These are phyloP conservation scores for Apiospora aurea DNA, from an alignment of 2,329 filamentous ascomycete genomes.

Conservation along the genomic window DNA sequence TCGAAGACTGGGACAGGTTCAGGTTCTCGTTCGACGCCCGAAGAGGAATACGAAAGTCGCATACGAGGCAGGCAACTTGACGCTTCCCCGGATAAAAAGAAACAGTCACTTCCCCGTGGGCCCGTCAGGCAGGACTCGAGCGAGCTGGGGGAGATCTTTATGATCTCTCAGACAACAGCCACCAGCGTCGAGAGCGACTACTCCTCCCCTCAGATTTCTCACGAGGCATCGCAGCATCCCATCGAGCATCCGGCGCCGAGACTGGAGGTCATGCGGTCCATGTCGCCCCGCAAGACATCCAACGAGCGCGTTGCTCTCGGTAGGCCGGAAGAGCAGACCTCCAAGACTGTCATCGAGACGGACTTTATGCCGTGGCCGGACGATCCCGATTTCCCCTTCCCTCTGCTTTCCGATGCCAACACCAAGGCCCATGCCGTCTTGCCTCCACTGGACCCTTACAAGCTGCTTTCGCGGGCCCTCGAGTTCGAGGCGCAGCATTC, in stretches of 20 bases:
- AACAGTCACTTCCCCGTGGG: slow-evolving; percentile 30
- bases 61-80: slow-evolving; percentile 51
- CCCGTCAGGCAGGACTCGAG: slow-evolving; percentile 37
- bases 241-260: slow-evolving; percentile 28
- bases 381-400: slow-evolving; percentile 63
- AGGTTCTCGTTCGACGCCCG: slow-evolving; percentile 36
- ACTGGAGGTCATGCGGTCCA: slow-evolving; percentile 27
- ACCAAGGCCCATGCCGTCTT: slow-evolving; percentile 24
- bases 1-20: neutral
- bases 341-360: slow-evolving; percentile 57
- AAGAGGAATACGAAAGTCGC: slow-evolving; percentile 53
- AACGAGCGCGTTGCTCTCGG: slow-evolving; percentile 28
- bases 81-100: slow-evolving; percentile 35
- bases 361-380: slow-evolving; percentile 67
- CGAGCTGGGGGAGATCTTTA: slow-evolving; percentile 38
- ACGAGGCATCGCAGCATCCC: slow-evolving; percentile 23
- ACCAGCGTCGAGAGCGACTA: slow-evolving; percentile 39
- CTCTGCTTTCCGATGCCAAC: slow-evolving; percentile 37
- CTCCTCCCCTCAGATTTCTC: slow-evolving; percentile 25
- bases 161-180: slow-evolving; percentile 41
- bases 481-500: slow-evolving; percentile 64
- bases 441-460: slow-evolving; percentile 61
- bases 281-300: slow-evolving; percentile 29
- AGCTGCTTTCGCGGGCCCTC: slow-evolving; percentile 60
- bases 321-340: slow-evolving; percentile 47